Base-by-base conservation (phyloP, 179 eudicot genomes). In the Beta macrorhiza region DNA sequence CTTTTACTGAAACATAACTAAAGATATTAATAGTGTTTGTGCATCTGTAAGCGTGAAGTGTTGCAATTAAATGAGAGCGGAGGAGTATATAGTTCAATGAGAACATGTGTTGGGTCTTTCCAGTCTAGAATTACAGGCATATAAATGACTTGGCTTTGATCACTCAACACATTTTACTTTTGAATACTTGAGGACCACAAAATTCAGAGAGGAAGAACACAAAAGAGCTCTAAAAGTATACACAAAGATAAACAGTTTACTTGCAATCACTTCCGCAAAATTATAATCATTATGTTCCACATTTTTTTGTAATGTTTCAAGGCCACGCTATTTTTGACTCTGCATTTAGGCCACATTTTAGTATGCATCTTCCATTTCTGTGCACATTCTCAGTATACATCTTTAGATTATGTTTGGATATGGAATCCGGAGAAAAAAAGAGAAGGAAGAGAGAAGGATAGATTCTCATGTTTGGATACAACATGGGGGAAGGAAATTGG, bases 51-150 rank as follows among this genome's bases (percentile, higher is more conserved):
- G 37, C 37, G 37, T 32, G 37, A 32, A 32, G 37, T 32, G 37
- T 32, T 32, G 37, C 37, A 32, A 32, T 32, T 32, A 32, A 32
- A 32, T 32, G 37, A 32, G 37, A 32, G 37, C 37, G 37, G 37
- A 32, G 37, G 2, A 32, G 37, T 70, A 5, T 11, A 53, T 19
- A n/a, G n/a, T 22, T 10, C 6, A 16, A 71, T 20, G 57, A 53
- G 45, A 20, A 57, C 29, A 15, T 4, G n/a, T 75, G 45, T 57
- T 22, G 19, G 59, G 19, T 17, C 74, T 32, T 80, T 61, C 59
- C 74, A 25, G 16, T 20, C 5, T n/a, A 49, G 57, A 74, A 15
- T 81, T 42, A 75, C 20, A 74, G n/a, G 37, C 73, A 61, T 59
- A 9, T 20, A 5, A 74, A 56, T 53, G 55, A 55, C 15, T 52